Evolutionary conservation across 108 stramenopile species (phyloP).

Genomic region (Pseudonitzschia pungens): DNA sequence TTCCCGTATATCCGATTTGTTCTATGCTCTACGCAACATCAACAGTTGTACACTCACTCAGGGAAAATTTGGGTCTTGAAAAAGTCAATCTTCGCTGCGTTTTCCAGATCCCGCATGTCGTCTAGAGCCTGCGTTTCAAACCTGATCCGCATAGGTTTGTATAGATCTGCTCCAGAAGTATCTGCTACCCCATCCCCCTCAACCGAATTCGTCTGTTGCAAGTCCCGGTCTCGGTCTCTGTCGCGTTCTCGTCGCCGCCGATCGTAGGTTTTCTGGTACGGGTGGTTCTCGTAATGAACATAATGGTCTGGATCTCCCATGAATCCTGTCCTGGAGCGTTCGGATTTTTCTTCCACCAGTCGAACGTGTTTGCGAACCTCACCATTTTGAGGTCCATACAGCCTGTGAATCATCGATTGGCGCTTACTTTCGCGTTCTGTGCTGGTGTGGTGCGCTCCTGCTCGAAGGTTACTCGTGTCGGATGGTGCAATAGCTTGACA

Average conservation of each 20-base stretch:
- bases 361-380: slow-evolving; percentile 52
- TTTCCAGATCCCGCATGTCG: slow-evolving; percentile 34
- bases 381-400: slow-evolving; percentile 60
- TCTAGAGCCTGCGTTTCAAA: slow-evolving; percentile 73
- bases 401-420: slow-evolving; percentile 54
- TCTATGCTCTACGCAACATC: neutral
- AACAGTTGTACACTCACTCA: neutral
- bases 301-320: slow-evolving; percentile 57
- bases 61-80: slow-evolving; percentile 67
- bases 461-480: neutral
- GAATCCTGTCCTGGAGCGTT: slow-evolving; percentile 65
- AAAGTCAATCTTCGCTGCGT: slow-evolving; percentile 71
- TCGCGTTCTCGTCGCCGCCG: neutral
- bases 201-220: neutral
- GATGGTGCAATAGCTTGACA: neutral
- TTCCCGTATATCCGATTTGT: too few relatives aligned
- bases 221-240: slow-evolving; percentile 7
- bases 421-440: slow-evolving; percentile 16
- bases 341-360: slow-evolving; percentile 54
- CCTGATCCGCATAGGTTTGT: slow-evolving; percentile 71
- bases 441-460: neutral
- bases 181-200: slow-evolving; percentile 1
- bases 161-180: slow-evolving; percentile 27
- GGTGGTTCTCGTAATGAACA: slow-evolving; percentile 71
- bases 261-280: slow-evolving; percentile 33